These are phyloP conservation scores for Saussurea involucrata DNA, from an alignment of 129 eudicot genomes.

Conservation along the genomic window DNA sequence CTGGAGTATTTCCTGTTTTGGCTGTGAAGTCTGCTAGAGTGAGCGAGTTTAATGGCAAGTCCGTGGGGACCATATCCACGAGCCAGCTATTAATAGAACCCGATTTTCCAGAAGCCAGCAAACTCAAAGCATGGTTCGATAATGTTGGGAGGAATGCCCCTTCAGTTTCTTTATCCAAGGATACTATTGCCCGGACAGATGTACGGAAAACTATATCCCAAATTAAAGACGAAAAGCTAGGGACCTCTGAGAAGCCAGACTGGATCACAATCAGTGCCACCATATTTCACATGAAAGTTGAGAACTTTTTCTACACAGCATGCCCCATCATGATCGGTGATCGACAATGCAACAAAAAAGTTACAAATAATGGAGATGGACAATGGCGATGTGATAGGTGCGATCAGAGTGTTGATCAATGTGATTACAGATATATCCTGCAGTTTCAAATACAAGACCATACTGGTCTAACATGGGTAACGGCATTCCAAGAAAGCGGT, in stretches of 20 bases:
- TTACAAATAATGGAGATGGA: constrained; percentile 78
- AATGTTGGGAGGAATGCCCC: constrained; percentile 52
- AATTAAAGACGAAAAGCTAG: constrained; percentile 85
- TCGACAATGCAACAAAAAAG: constrained; percentile 82
- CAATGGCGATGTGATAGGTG: constrained; percentile 90
- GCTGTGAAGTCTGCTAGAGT: constrained; percentile 77
- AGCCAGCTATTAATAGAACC: constrained; percentile 75
- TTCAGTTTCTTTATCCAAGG: constrained; percentile 57
- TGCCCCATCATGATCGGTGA: constrained; percentile 64
- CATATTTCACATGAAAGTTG: constrained; percentile 37
- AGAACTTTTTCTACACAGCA: constrained; percentile 75
- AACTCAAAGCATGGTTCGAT: constrained; percentile 63
- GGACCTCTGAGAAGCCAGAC: constrained; percentile 90
- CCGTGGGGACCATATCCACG: constrained; percentile 65
- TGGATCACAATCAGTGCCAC: constrained; percentile 66
- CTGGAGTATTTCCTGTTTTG: constrained; percentile 68
- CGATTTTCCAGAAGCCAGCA: constrained; percentile 72
- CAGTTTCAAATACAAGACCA: constrained; percentile 85
- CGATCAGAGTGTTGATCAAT: constrained; percentile 57
- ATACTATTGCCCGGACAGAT: constrained; percentile 38
- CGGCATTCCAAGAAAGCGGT: constrained; percentile 85
- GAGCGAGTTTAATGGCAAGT: constrained; percentile 68
- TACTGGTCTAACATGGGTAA: constrained; percentile 76
- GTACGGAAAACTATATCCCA: constrained; percentile 71
- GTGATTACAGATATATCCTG: constrained; percentile 79